Evolutionary conservation across 2,329 filamentous ascomycete species (phyloP).

Genomic region (Davidsoniella australis): DNA sequence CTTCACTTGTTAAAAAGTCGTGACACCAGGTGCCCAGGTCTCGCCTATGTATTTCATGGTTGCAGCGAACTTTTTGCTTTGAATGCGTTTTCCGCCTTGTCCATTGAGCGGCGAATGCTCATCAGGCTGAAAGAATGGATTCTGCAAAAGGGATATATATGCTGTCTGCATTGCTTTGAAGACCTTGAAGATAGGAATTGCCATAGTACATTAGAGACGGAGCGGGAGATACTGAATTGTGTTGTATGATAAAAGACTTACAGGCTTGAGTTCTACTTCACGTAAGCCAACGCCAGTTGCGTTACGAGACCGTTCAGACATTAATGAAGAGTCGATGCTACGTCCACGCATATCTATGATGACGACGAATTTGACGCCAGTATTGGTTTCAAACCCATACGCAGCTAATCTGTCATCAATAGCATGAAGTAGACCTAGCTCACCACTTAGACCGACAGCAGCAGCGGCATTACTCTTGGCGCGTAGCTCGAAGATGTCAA

Average conservation of each 20-base stretch:
- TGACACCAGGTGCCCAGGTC: constrained; percentile 60
- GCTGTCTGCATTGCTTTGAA: constrained; percentile 88
- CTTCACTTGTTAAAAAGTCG: constrained; percentile 30
- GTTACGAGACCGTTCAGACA: constrained; percentile 1
- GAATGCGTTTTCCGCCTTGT: constrained; percentile 51
- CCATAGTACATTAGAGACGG: background rate
- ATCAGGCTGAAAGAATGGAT: constrained; percentile 88
- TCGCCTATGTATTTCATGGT: constrained; percentile 80
- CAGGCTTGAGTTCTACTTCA: constrained; percentile 76
- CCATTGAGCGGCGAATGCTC: constrained; percentile 49
- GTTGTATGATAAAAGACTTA: constrained; percentile 2
- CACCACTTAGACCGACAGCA: constrained; percentile 46
- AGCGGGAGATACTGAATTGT: background rate
- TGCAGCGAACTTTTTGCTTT: constrained; percentile 59
- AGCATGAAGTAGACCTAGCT: constrained; percentile 81
- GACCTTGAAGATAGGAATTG: constrained; percentile 20
- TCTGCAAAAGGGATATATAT: constrained; percentile 75
- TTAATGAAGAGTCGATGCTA: constrained; percentile 22
- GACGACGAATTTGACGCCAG: constrained; percentile 76
- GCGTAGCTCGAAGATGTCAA: constrained; percentile 86
- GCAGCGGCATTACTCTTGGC: constrained; percentile 52
- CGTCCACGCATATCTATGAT: constrained; percentile 81
- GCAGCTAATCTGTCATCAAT: constrained; percentile 84
- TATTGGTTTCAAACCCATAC: constrained; percentile 95
- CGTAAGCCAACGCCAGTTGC: constrained; percentile 43